Conservation (phyloP, 345 rosid species). For the Carallia pectinifolia region DNA sequence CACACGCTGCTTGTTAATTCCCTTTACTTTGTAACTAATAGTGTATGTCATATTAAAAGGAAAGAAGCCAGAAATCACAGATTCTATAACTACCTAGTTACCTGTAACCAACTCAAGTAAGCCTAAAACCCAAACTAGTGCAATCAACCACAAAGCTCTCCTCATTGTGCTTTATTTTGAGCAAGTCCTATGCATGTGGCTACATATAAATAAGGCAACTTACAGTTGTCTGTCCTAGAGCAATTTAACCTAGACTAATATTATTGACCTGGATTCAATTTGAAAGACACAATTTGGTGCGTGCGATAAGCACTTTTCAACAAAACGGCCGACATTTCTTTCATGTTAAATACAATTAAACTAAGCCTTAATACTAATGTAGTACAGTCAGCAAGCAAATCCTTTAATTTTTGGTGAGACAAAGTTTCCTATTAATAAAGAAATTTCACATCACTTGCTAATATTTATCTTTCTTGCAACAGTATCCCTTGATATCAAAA, state of each 20-base stretch:
- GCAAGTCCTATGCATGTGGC: neutral
- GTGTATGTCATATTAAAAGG: neutral
- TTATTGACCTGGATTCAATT: neutral
- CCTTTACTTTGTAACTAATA: neutral
- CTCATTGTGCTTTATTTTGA: too few species aligned
- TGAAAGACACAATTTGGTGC: neutral
- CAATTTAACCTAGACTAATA: neutral
- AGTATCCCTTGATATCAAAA: constrained; percentile 85
- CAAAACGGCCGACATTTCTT: neutral
- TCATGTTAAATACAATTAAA: too few species aligned
- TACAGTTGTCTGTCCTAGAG: neutral
- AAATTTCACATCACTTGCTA: neutral
- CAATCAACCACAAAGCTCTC: too few species aligned
- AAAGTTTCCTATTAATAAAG: neutral
- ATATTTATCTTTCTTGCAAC: constrained; percentile 30
- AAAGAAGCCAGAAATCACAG: too few species aligned
- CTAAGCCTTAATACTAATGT: too few species aligned
- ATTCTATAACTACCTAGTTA: too few species aligned
- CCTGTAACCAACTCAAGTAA: too few species aligned
- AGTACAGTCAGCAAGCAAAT: too few species aligned
- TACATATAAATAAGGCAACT: neutral
- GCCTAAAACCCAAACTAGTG: too few species aligned
- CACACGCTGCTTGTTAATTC: neutral
- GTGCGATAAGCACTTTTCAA: neutral
- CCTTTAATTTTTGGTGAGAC: too few species aligned